A percentile compares a stretch with the other conserved stretches of the same genome.
phyloP scores from a whole-genome alignment of 2,329 filamentous ascomycete genomes.

The Gnomoniopsis sp. region DNA sequence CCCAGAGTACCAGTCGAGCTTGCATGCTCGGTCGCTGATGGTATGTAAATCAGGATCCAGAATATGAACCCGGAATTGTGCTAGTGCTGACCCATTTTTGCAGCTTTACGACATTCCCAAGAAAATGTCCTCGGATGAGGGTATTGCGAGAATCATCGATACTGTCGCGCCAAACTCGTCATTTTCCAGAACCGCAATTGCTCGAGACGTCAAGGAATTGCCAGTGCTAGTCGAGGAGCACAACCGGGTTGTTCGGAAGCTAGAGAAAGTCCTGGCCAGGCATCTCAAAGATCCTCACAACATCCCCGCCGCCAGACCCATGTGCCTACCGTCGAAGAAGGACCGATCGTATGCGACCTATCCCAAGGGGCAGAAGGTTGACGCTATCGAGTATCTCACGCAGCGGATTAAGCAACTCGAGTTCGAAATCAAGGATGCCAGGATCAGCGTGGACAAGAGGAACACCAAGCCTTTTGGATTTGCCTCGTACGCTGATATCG shows the following conservation, averaged over 20 bases:
- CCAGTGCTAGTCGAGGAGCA: constrained; percentile 84
- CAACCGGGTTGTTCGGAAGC: constrained; percentile 71
- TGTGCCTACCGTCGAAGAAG: constrained; percentile 75
- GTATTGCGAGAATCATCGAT: constrained; percentile 80
- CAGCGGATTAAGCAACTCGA: constrained; percentile 81
- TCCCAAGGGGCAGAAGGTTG: constrained; percentile 70
- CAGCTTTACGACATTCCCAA: constrained; percentile 82
- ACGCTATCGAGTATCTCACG: constrained; percentile 92
- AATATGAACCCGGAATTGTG: not conserved
- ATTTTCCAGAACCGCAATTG: constrained; percentile 76
- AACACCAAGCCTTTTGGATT: constrained; percentile 92
- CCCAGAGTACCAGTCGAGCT: constrained; percentile 80
- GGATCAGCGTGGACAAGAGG: constrained; percentile 77
- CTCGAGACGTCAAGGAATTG: constrained; percentile 87
- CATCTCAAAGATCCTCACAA: constrained; percentile 86
- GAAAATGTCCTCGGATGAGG: constrained; percentile 76
- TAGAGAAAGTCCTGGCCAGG: constrained; percentile 81
- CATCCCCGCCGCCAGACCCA: constrained; percentile 72
- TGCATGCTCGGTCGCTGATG: constrained; percentile 73
- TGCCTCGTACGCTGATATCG: constrained; percentile 85
- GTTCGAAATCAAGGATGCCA: constrained; percentile 76
- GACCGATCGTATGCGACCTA: constrained; percentile 66
- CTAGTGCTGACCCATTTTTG: constrained; percentile 16
- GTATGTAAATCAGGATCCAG: constrained; percentile 32
- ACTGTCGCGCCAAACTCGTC: constrained; percentile 73